These are phyloP conservation scores for Mentha longifolia DNA, from an alignment of 257 asterid species.

Conservation along the genomic window DNA sequence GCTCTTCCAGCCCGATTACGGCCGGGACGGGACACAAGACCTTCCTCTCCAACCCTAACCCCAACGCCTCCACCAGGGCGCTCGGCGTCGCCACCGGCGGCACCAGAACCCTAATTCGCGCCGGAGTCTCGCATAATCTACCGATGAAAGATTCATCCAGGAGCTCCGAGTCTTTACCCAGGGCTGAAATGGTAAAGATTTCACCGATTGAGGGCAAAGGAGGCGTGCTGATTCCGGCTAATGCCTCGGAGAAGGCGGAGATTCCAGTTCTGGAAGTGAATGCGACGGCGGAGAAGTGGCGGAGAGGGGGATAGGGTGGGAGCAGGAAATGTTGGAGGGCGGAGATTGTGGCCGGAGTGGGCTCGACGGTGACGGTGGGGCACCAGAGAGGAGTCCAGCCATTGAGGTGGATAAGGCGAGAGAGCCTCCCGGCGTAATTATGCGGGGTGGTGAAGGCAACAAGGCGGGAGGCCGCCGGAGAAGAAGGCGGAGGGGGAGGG, in stretches of 20 bases:
- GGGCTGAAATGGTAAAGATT: slow-evolving; percentile 58
- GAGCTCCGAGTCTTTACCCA: slow-evolving; percentile 73
- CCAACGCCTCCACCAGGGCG: slow-evolving; percentile 61
- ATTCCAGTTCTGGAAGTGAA: slow-evolving; percentile 86
- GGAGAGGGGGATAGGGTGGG: slow-evolving; percentile 45
- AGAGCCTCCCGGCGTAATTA: slow-evolving; percentile 64
- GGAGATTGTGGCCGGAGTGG: slow-evolving; percentile 61
- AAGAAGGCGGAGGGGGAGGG: slow-evolving; percentile 39
- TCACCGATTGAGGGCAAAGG: slow-evolving; percentile 53
- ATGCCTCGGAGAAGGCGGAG: slow-evolving; percentile 57
- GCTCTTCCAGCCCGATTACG: slow-evolving; percentile 71
- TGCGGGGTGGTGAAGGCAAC: slow-evolving; percentile 77
- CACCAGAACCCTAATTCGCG: slow-evolving; percentile 53
- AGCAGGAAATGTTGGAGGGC: slow-evolving; percentile 45
- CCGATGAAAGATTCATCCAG: slow-evolving; percentile 46
- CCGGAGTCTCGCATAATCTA: slow-evolving; percentile 56
- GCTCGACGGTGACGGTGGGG: slow-evolving; percentile 66
- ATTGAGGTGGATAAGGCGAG: slow-evolving; percentile 48
- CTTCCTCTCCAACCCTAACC: slow-evolving; percentile 58
- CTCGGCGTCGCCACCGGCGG: slow-evolving; percentile 76
- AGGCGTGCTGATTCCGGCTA: slow-evolving; percentile 33
- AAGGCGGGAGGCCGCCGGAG: slow-evolving; percentile 40
- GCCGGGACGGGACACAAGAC: slow-evolving; percentile 75
- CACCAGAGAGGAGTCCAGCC: slow-evolving; percentile 77
- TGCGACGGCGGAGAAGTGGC: slow-evolving; percentile 66